Conservation (phyloP, 805 yeast genomes). For the Wickerhamiella slavikovae region DNA sequence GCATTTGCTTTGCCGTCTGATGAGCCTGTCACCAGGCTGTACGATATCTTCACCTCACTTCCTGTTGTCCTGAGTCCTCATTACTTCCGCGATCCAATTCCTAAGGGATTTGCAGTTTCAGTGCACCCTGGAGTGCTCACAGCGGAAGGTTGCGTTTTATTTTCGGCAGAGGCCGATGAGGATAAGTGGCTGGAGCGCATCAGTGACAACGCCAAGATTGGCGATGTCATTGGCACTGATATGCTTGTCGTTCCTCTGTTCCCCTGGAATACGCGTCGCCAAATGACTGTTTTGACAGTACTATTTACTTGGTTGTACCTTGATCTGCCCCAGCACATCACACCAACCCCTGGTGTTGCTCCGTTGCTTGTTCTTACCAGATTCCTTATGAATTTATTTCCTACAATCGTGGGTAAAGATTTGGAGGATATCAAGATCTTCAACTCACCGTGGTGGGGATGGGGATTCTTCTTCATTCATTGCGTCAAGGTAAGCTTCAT, state of each 20-base stretch:
- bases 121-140: conserved; percentile 68
- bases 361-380: conserved; percentile 38
- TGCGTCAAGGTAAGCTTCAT: conserved; percentile 35
- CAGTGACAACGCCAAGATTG: conserved; percentile 29
- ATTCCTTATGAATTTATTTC: conserved; percentile 18
- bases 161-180: conserved; percentile 35
- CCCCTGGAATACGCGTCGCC: conserved; percentile 23
- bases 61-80: conserved; percentile 69
- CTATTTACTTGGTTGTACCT: conserved; percentile 62
- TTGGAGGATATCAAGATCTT: conserved; percentile 29
- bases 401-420: conserved; percentile 23
- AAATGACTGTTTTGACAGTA: conserved; percentile 12
- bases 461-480: conserved; percentile 55
- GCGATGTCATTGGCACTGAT: conserved; percentile 66
- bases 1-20: conserved; percentile 54
- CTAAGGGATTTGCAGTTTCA: conserved; percentile 42
- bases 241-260: conserved; percentile 67
- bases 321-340: conserved; percentile 71
- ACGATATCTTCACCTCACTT: conserved; percentile 38
- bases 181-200: conserved; percentile 24
- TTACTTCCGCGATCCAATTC: conserved; percentile 43
- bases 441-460: conserved; percentile 27
- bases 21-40: conserved; percentile 35
- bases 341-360: conserved; percentile 86
- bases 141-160: conserved; percentile 60